These are phyloP conservation scores for Sarcomyxa edulis DNA, from an alignment of 768 basidiomycete genomes.

Conservation along the genomic window DNA sequence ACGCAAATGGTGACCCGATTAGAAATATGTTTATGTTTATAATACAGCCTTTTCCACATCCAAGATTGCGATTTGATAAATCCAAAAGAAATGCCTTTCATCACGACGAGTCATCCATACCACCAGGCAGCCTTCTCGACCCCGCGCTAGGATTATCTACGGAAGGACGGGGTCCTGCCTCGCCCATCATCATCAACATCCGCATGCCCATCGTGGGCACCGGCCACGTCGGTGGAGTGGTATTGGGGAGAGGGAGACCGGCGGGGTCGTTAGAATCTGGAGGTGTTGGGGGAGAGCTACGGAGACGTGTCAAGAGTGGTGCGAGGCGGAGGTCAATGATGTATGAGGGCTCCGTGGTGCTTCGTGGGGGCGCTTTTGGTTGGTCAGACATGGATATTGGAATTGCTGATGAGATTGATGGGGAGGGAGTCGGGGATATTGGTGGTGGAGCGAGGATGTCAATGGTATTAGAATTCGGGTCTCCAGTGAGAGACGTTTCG, in stretches of 20 bases:
- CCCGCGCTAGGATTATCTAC: too few relatives aligned
- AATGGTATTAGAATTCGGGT: slow-evolving; percentile 15
- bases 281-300: slow-evolving; percentile 42
- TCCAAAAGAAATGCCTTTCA: too few relatives aligned
- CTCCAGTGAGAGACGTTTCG: slow-evolving; percentile 48
- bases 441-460: slow-evolving; percentile 12
- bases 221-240: slow-evolving; percentile 48
- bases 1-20: slow-evolving; percentile 23
- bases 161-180: too few relatives aligned
- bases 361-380: slow-evolving; percentile 15
- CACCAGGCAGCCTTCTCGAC: slow-evolving; percentile 28
- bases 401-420: slow-evolving; percentile 16
- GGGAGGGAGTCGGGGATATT: slow-evolving; percentile 9
- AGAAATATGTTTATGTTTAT: too few relatives aligned
- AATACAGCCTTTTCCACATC: too few relatives aligned
- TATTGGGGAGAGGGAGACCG: slow-evolving; percentile 55
- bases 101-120: slow-evolving; percentile 18
- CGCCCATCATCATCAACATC: slow-evolving; percentile 39
- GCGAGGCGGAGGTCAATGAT: slow-evolving; percentile 61
- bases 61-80: too few relatives aligned
- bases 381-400: slow-evolving; percentile 13
- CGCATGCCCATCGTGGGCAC: slow-evolving; percentile 43
- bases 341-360: slow-evolving; percentile 31
- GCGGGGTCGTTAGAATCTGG: slow-evolving; percentile 21
- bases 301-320: slow-evolving; percentile 50